Base-by-base conservation (phyloP, 331 rosid genomes). In the Saraca asoca region DNA sequence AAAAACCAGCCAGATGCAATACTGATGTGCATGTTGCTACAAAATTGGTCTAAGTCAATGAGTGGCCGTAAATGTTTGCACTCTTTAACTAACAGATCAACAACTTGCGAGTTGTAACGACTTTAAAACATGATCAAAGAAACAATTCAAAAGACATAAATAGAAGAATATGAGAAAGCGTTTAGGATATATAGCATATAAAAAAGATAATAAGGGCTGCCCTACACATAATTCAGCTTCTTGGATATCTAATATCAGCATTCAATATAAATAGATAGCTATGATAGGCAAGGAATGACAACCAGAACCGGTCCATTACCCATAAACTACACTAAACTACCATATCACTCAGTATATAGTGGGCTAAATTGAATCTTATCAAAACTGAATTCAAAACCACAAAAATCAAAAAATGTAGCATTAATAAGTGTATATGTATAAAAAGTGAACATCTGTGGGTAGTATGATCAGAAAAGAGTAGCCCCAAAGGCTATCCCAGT, bases 41-140 rank as follows among this genome's bases (percentile, higher is more conserved):
- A 41, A 53, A n/a, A 66, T 43, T 11, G 13, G 13, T 67, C 55
- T 39, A 34, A 35, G 54, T 33, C 42, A 58, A 19, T 20, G 14
- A 15, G 24, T 56, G 39, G 48, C 42, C 63, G 16, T 75, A 67
- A 41, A 66, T 12, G 49, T 49, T 24, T 9, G 15, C 52, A 46
- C 0, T 44, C n/a, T 6, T 11, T 44, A 44, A 44, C 49, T 11
- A 44, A 12, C 18, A 2, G 37, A 20, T 13, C 13, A 52, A 20
- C 34, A 6, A 52, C 58, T 33, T 33, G 61, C n/a, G 6, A 24
- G 1, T 24, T 24, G 31, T 24, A 31, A 54, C 60, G 10, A 12
- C 61, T 55, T 55, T 7, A 9, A 15, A 10, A 20, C 7, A 52
- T 52, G 8, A 20, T 24, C 29, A 24, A 14, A 52, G 37, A 52